Percentiles rank a stretch among this genome's conserved stretches.
Evolutionary conservation across 2,329 filamentous ascomycete genomes (phyloP).

Genomic region (Trichoderma breve): DNA sequence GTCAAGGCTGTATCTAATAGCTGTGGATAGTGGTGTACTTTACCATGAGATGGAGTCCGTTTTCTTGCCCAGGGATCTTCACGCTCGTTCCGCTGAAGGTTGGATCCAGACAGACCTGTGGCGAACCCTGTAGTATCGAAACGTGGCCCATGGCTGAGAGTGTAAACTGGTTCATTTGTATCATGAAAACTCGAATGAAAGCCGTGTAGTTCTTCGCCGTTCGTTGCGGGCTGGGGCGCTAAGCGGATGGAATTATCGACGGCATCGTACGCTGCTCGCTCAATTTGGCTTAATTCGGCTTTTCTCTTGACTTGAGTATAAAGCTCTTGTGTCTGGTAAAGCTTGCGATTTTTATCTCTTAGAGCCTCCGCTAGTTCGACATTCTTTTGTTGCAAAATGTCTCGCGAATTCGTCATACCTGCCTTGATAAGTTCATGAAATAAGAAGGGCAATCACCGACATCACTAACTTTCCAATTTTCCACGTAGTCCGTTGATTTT

Average conservation of each 20-base stretch:
- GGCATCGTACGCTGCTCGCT: constrained; percentile 51
- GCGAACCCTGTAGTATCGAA: constrained; percentile 26
- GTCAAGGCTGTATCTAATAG: not conserved
- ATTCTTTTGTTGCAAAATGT: constrained; percentile 65
- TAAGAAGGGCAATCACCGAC: not conserved
- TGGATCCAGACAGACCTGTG: constrained; percentile 20
- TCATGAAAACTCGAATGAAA: constrained; percentile 2
- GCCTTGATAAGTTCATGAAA: constrained; percentile 19
- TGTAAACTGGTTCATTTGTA: not conserved
- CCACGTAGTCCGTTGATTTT: constrained; percentile 67
- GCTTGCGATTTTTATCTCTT: constrained; percentile 67
- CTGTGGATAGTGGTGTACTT: not conserved
- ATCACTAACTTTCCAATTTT: constrained; percentile 57
- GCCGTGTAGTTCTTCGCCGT: constrained; percentile 8
- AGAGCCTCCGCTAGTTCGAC: constrained; percentile 66
- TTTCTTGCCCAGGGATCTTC: constrained; percentile 26
- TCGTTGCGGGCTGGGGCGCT: constrained; percentile 17
- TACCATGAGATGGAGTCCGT: not conserved
- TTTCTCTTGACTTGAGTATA: constrained; percentile 60
- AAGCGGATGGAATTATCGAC: constrained; percentile 32
- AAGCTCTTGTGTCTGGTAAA: constrained; percentile 65
- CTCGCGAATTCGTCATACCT: constrained; percentile 61
- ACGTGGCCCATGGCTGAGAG: constrained; percentile 22
- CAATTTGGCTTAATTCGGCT: constrained; percentile 53
- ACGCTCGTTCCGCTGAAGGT: constrained; percentile 18